Evolutionary conservation across 2,329 filamentous ascomycete genomes (phyloP).

Genomic region (Talaromyces sp.): DNA sequence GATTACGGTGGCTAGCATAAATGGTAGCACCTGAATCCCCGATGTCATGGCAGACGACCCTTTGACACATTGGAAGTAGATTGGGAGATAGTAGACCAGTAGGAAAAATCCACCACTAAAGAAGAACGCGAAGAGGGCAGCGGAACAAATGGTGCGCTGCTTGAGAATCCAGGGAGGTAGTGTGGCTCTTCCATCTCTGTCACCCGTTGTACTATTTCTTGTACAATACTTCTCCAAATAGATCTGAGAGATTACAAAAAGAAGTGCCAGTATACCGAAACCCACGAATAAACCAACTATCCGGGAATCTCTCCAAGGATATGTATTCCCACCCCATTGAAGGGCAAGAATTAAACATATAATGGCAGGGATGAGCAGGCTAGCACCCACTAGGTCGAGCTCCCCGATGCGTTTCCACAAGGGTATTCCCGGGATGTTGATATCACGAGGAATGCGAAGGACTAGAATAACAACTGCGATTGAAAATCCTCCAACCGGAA

Average conservation of each 20-base stretch:
- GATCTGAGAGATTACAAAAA: conserved; percentile 37
- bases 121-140: conserved; percentile 37
- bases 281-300: conserved; percentile 50
- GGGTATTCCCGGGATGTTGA: not conserved
- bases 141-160: conserved; percentile 35
- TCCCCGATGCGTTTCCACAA: conserved; percentile 21
- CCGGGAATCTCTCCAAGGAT: conserved; percentile 34
- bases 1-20: conserved; percentile 8
- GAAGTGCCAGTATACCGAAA: conserved; percentile 35
- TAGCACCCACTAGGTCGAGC: conserved; percentile 45
- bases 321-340: conserved; percentile 44
- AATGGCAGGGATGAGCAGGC: conserved; percentile 39
- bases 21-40: conserved; percentile 44
- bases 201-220: conserved; percentile 21
- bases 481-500: conserved; percentile 42
- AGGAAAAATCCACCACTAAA: conserved; percentile 35
- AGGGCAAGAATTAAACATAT: conserved; percentile 46
- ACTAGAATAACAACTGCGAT: not conserved
- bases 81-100: conserved; percentile 45
- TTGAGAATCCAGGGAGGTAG: conserved; percentile 37
- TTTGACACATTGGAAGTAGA: conserved; percentile 46
- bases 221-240: conserved; percentile 36
- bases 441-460: not conserved
- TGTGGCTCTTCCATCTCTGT: not conserved
- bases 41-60: conserved; percentile 33